A percentile compares a stretch with the other conserved stretches of the same genome.
phyloP scores from a whole-genome alignment of 169 alveolate genomes.

The Plasmodium berghei region DNA sequence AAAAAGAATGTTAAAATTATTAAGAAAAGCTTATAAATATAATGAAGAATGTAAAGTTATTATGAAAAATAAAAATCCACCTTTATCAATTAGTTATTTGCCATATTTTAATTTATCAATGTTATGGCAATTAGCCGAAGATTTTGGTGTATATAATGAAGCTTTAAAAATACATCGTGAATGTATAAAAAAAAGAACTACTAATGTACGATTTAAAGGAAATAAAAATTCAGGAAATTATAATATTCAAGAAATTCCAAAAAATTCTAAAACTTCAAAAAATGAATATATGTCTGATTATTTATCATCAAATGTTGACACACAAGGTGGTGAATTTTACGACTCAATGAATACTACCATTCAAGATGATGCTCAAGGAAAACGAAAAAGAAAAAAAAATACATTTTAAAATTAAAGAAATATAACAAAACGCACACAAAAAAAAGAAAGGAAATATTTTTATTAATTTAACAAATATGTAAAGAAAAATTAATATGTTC shows the following conservation, averaged over 20 bases:
- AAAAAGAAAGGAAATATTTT: no score
- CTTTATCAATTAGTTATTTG: conserved; percentile 83
- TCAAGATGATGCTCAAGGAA: conserved; percentile 58
- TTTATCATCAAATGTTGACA: conserved; percentile 33
- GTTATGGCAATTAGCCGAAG: conserved; percentile 87
- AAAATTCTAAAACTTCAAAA: conserved; percentile 2
- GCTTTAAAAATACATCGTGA: conserved; percentile 80
- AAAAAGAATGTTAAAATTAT: conserved; percentile 82
- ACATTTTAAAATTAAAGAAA: neutral
- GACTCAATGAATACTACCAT: conserved; percentile 28
- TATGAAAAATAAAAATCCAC: conserved; percentile 83
- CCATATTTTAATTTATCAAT: conserved; percentile 86
- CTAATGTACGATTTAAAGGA: conserved; percentile 34
- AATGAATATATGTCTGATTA: conserved; percentile 35
- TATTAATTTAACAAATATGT: no score
- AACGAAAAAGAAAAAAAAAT: conserved; percentile 53
- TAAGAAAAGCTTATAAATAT: conserved; percentile 83
- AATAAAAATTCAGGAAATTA: conserved; percentile 7
- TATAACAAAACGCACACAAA: no score
- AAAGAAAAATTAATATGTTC: no score
- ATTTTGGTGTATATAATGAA: conserved; percentile 85
- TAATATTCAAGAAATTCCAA: conserved; percentile 10
- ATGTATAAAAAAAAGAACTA: conserved; percentile 62
- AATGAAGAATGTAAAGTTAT: conserved; percentile 83
- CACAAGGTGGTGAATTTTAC: conserved; percentile 37